Conservation (phyloP, 108 stramenopile genomes). For the Stephanodiscus minutulus region DNA sequence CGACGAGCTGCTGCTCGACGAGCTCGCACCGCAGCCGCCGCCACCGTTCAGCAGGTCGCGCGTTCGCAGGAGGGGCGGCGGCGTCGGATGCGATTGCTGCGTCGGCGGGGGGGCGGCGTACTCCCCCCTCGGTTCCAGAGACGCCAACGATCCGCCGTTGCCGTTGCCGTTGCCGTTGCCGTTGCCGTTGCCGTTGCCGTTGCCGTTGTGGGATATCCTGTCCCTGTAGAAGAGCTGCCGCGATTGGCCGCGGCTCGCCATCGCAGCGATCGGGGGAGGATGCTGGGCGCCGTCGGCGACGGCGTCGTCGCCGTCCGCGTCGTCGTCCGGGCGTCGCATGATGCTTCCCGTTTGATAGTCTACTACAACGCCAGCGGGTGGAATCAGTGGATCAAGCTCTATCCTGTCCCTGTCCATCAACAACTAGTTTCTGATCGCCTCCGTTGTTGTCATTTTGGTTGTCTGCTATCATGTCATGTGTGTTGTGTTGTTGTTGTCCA, state of each 20-base stretch:
- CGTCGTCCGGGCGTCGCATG: constrained; percentile 42
- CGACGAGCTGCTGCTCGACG: constrained; percentile 9
- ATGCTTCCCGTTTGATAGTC: constrained; percentile 8
- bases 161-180: too few relatives aligned
- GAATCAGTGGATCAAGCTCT: constrained; percentile 26
- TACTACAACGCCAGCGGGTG: constrained; percentile 1
- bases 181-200: too few relatives aligned
- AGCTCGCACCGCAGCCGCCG: too few relatives aligned
- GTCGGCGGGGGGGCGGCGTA: constrained; percentile 2
- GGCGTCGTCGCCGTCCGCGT: constrained; percentile 9
- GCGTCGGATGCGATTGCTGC: too few relatives aligned
- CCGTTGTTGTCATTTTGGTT: not conserved
- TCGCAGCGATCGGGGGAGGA: constrained; percentile 6
- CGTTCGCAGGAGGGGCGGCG: too few relatives aligned
- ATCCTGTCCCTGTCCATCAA: constrained; percentile 12
- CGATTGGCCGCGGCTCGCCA: constrained; percentile 21
- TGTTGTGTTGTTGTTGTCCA: not conserved
- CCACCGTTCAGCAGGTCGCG: too few relatives aligned
- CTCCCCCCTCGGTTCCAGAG: constrained; percentile 34
- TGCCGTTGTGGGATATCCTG: constrained; percentile 23
- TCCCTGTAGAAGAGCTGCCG: constrained; percentile 44
- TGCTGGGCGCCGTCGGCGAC: constrained; percentile 7
- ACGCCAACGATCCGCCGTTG: not conserved
- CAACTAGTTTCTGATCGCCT: not conserved
- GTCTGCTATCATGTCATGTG: not conserved